These are phyloP conservation scores for Echinosophora koreensis DNA, from an alignment of 306 rosid genomes.

Conservation along the genomic window DNA sequence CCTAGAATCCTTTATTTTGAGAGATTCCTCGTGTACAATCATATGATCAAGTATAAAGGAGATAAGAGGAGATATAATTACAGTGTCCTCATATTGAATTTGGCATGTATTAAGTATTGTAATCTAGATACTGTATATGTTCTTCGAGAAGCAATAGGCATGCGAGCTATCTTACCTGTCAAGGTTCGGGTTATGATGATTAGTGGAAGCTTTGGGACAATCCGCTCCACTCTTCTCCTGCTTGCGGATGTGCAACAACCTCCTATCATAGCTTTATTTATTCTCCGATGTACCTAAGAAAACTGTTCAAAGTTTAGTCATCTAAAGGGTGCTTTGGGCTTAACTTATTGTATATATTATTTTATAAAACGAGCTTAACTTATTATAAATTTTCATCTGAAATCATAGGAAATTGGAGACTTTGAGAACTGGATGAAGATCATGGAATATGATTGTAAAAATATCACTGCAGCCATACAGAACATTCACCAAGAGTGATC, in stretches of 20 bases:
- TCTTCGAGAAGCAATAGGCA: too few species aligned
- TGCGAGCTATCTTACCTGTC: not conserved
- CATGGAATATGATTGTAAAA: constrained; percentile 72
- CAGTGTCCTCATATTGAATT: constrained; percentile 1
- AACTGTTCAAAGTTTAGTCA: not conserved
- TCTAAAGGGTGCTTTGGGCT: too few species aligned
- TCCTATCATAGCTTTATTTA: not conserved
- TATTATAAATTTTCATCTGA: not conserved
- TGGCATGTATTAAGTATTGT: not conserved
- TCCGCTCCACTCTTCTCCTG: not conserved
- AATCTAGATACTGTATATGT: not conserved
- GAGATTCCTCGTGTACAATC: constrained; percentile 5
- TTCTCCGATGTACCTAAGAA: not conserved
- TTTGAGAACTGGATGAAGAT: constrained; percentile 77
- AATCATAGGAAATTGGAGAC: constrained; percentile 72
- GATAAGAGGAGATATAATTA: constrained; percentile 15
- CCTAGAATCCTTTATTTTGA: constrained; percentile 7
- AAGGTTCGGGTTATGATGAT: too few species aligned
- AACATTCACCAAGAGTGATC: constrained; percentile 67
- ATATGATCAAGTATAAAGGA: constrained; percentile 17
- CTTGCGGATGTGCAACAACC: not conserved
- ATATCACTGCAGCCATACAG: constrained; percentile 66
- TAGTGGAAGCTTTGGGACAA: too few species aligned
- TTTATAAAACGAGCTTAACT: constrained; percentile 22
- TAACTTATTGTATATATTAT: not conserved